Evolutionary conservation across 768 basidiomycete genomes (phyloP).

Genomic region (Phylloporus sp.): DNA sequence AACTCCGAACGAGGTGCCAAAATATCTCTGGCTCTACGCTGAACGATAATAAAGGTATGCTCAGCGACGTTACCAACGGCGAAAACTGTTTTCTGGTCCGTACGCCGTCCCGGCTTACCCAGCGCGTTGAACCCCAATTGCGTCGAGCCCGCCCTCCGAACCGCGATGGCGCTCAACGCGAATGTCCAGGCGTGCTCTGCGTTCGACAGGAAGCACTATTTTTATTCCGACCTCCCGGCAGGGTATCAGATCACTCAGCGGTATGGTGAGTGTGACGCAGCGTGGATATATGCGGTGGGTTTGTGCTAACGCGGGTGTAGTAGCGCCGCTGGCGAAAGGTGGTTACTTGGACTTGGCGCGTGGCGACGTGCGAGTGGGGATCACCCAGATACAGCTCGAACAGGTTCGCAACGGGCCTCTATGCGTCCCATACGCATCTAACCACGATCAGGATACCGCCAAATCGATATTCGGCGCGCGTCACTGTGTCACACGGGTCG

Average conservation of each 20-base stretch:
- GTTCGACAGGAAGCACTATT: constrained; percentile 98
- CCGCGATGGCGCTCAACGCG: constrained; percentile 71
- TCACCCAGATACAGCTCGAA: constrained; percentile 93
- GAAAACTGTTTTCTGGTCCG: constrained; percentile 83
- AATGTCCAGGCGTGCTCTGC: constrained; percentile 64
- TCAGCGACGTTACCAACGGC: too few species aligned
- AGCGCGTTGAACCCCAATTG: constrained; percentile 52
- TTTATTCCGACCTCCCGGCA: constrained; percentile 89
- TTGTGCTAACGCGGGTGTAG: too few species aligned
- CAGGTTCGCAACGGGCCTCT: constrained; percentile 50
- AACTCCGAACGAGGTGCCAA: constrained; percentile 24
- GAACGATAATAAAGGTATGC: too few species aligned
- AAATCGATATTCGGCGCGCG: constrained; percentile 65
- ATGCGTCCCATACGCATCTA: neutral
- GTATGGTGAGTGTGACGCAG: constrained; percentile 53
- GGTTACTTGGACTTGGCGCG: constrained; percentile 52
- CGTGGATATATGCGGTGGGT: too few species aligned
- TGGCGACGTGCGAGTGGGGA: constrained; percentile 51
- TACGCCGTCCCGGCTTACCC: neutral
- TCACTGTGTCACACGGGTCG: constrained; percentile 56
- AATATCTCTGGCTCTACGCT: too few species aligned
- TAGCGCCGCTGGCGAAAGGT: constrained; percentile 74
- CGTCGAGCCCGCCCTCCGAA: constrained; percentile 74
- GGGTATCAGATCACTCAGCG: constrained; percentile 98
- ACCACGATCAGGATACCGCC: constrained; percentile 71